Evolutionary conservation across 129 eudicot genomes (phyloP).

Genomic region (Lonicera japonica): DNA sequence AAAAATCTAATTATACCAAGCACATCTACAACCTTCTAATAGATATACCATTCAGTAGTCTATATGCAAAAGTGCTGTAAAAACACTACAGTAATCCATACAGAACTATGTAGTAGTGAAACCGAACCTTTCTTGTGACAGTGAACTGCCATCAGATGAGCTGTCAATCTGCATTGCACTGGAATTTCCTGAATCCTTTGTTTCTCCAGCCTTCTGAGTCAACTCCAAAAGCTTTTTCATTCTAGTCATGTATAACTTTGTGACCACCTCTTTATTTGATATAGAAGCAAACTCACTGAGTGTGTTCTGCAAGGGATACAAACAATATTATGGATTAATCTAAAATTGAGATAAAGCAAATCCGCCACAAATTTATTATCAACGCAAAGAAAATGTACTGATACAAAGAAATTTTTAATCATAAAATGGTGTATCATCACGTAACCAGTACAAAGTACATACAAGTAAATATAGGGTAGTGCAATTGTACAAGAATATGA

Average conservation of each 20-base stretch:
- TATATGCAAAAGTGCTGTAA: too few relatives aligned
- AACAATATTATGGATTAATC: neutral
- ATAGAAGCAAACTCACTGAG: constrained; percentile 72
- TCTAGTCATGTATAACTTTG: constrained; percentile 45
- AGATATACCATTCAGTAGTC: too few relatives aligned
- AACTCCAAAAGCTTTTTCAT: constrained; percentile 64
- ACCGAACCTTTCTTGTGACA: constrained; percentile 46
- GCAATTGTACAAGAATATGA: too few relatives aligned
- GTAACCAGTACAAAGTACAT: too few relatives aligned
- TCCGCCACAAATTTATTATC: neutral
- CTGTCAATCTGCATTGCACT: constrained; percentile 67
- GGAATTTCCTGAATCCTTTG: constrained; percentile 27
- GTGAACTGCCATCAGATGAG: constrained; percentile 37
- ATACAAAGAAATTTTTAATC: too few relatives aligned
- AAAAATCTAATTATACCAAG: neutral
- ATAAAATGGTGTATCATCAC: too few relatives aligned
- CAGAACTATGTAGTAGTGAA: neutral
- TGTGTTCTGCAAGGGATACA: constrained; percentile 44
- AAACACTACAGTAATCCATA: too few relatives aligned
- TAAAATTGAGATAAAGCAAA: neutral
- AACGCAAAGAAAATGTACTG: neutral
- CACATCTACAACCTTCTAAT: too few relatives aligned
- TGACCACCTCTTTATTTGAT: constrained; percentile 54
- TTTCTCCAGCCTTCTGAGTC: constrained; percentile 51
- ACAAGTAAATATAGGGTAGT: too few relatives aligned